A percentile compares a stretch with the other conserved stretches of the same genome.
These are phyloP conservation scores for Ettlia oleoabundans DNA, from an alignment of 139 green algal species.

Conservation along the genomic window DNA sequence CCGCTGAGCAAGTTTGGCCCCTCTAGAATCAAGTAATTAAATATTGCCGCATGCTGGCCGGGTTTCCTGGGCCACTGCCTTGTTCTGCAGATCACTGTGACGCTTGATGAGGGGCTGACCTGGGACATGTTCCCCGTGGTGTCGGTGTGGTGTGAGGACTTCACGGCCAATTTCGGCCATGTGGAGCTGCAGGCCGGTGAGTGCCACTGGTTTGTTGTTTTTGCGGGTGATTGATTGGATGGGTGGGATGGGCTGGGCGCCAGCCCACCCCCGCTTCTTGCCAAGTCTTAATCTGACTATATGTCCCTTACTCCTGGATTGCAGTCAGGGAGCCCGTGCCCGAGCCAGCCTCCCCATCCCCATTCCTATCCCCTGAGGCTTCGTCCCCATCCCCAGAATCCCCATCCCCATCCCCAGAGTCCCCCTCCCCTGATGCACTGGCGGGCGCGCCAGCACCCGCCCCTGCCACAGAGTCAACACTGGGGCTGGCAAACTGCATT, in stretches of 20 bases:
- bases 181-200: background rate
- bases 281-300: too few species aligned
- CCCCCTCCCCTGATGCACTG: background rate
- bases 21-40: too few species aligned
- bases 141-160: slow-evolving; percentile 3
- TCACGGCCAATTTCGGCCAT: slow-evolving; percentile 5
- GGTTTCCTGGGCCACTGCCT: background rate
- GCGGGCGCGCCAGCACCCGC: background rate
- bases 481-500: slow-evolving; percentile 35
- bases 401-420: background rate
- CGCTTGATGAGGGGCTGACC: background rate
- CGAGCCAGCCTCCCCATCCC: background rate
- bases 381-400: background rate
- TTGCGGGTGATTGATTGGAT: background rate
- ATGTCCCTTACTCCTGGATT: too few species aligned
- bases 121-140: background rate
- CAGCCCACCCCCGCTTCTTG: too few species aligned
- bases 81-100: background rate
- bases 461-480: background rate
- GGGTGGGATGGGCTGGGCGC: background rate
- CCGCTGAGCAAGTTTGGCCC: too few species aligned
- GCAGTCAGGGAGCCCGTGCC: too few species aligned
- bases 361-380: too few species aligned
- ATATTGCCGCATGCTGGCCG: too few species aligned
- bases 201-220: too few species aligned